Evolutionary conservation across 768 basidiomycete genomes (phyloP).

Genomic region (Lactarius sp.): DNA sequence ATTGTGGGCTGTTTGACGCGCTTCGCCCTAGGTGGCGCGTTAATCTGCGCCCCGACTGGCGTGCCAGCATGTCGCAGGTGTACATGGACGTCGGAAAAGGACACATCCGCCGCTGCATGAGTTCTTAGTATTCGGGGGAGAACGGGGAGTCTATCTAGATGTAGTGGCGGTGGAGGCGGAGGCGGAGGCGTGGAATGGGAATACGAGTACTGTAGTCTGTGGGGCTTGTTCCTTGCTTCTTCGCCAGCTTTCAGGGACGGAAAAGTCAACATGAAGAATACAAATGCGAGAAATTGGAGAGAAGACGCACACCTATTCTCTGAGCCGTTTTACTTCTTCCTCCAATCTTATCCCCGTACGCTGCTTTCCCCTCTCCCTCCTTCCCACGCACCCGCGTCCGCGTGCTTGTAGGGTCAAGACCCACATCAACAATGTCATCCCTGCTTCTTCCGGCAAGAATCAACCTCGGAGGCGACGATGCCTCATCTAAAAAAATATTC

Average conservation of each 20-base stretch:
- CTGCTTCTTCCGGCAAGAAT: neutral
- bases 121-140: slow-evolving; percentile 23
- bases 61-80: slow-evolving; percentile 51
- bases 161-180: slow-evolving; percentile 21
- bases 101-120: slow-evolving; percentile 31
- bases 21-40: slow-evolving; percentile 36
- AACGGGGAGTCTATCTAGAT: slow-evolving; percentile 22
- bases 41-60: slow-evolving; percentile 67
- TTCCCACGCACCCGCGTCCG: slow-evolving; percentile 52
- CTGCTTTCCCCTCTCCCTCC: slow-evolving; percentile 47
- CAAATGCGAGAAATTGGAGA: neutral
- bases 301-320: slow-evolving; percentile 44
- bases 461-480: slow-evolving; percentile 1
- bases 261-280: neutral
- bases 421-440: neutral
- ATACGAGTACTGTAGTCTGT: slow-evolving; percentile 6
- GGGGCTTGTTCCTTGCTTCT: neutral
- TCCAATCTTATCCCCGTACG: slow-evolving; percentile 71
- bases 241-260: slow-evolving; percentile 27
- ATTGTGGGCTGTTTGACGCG: slow-evolving; percentile 61
- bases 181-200: slow-evolving; percentile 22
- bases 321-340: slow-evolving; percentile 56
- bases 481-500: neutral
- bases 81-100: slow-evolving; percentile 62
- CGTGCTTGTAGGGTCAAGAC: slow-evolving; percentile 22